These are phyloP conservation scores for Naganishia sp. DNA, from an alignment of 1,284 basidiomycete species.

Conservation along the genomic window DNA sequence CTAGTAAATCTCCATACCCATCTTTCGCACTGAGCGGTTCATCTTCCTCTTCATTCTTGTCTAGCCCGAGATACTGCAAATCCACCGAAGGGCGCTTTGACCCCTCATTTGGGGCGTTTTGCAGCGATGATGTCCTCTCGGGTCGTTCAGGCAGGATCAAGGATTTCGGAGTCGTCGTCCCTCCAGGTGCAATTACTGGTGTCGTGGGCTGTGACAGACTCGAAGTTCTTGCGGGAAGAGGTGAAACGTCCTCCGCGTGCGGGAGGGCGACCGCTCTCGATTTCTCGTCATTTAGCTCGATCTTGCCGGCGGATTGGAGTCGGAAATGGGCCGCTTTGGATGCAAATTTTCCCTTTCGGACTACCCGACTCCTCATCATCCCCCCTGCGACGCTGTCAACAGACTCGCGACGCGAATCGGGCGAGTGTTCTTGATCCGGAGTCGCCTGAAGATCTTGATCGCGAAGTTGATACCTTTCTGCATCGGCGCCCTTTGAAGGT, in stretches of 20 bases:
- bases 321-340: slow-evolving; percentile 21
- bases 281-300: slow-evolving; percentile 4
- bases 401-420: slow-evolving; percentile 6
- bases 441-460: neutral
- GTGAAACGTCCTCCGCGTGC: neutral
- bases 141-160: slow-evolving; percentile 18
- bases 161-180: slow-evolving; percentile 7
- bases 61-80: slow-evolving; percentile 1
- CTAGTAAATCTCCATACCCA: slow-evolving; percentile 31
- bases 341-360: slow-evolving; percentile 19
- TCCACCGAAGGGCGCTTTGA: slow-evolving; percentile 1
- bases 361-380: slow-evolving; percentile 12
- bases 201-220: neutral
- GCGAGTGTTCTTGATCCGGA: neutral
- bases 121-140: slow-evolving; percentile 12
- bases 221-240: neutral
- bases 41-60: slow-evolving; percentile 3
- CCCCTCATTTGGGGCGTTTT: neutral
- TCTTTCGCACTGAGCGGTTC: slow-evolving; percentile 21
- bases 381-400: slow-evolving; percentile 3
- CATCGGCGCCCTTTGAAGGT: neutral
- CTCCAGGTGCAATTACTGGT: neutral
- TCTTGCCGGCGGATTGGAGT: slow-evolving; percentile 22
- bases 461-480: slow-evolving; percentile 13
- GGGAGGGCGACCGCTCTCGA: neutral